Base-by-base conservation (phyloP, 805 yeast genomes). In the Cyberlindnera bimundalis region DNA sequence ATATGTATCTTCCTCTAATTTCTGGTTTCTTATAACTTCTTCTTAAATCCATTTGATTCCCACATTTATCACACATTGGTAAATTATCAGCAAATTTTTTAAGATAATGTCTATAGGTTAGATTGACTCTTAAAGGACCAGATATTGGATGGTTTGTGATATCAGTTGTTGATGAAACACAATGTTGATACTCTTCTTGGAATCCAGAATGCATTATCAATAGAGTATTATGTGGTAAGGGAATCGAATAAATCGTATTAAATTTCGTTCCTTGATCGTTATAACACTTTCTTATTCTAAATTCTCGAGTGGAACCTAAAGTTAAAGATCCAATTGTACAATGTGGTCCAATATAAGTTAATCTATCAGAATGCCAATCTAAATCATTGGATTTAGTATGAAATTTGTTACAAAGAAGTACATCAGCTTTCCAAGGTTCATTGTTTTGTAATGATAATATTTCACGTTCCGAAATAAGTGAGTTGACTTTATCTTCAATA, bases 121-220 rank as follows among this genome's bases (percentile, higher is more conserved):
- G 56, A 47, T 80, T 84, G 46, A 81, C 71, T 37, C 95, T 61
- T 5, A 66, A 45, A 1, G 70, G 49, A 0, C 81, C 82, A 1
- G 79, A 56, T 0, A 71, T 59, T 0, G 73, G 70, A 47, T 81
- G 81, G 0, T 62, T 48, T 14, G 68, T 64, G 3, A 78, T 59
- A 7, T 62, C 62, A 6, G 60, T 56, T 29, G 70, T 60, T 1
- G 78, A 66, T 5, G 75, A 74, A 0, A 85, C 76, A 43, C 78
- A 66, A 53, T 86, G 95, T 52, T 79, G 83, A 56, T 63, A 85
- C 37, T 74, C 76, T 48, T 85, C 95, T 56, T 85, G 95, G 46
- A 85, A 79, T 1, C 87, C 88, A 1, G 87, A 83, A 44, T 81
- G 79, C 95, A 85, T 84, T 3, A 85, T 60, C 3, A 84, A 52